Conservation (phyloP, 2,329 filamentous ascomycete genomes). For the Pseudocercospora fuligena region DNA sequence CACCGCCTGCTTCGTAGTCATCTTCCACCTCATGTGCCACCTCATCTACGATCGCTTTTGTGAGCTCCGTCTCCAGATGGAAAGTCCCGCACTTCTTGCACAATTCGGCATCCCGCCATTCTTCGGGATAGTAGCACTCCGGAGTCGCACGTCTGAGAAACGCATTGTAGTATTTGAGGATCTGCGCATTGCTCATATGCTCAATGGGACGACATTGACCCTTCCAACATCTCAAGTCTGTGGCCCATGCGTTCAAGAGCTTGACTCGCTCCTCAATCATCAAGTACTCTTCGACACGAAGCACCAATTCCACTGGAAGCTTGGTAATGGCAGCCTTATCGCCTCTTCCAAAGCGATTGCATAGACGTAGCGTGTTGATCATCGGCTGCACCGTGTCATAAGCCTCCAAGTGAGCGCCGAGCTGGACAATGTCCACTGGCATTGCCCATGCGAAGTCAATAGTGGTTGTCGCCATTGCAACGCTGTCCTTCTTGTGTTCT, state of each 20-base stretch:
- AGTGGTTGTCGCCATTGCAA: neutral
- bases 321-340: constrained; percentile 22
- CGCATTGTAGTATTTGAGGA: constrained; percentile 1
- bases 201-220: neutral
- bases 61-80: too few species aligned
- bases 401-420: constrained; percentile 16
- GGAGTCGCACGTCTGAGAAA: neutral
- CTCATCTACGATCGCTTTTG: too few species aligned
- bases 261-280: neutral
- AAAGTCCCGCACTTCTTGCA: too few species aligned
- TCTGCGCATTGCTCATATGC: neutral
- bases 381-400: constrained; percentile 17
- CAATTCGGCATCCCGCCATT: too few species aligned
- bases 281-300: constrained; percentile 22
- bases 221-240: constrained; percentile 12
- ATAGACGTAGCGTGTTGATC: constrained; percentile 24
- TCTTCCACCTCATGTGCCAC: too few species aligned
- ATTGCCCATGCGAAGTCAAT: constrained; percentile 19
- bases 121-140: too few species aligned
- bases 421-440: constrained; percentile 18
- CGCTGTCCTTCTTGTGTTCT: too few species aligned
- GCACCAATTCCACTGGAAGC: constrained; percentile 28
- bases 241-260: neutral
- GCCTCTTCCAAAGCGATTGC: constrained; percentile 28
- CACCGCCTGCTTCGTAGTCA: too few species aligned